These are phyloP conservation scores for Rhododendron williamsianum DNA, from an alignment of 148 eudicot species.

Conservation along the genomic window DNA sequence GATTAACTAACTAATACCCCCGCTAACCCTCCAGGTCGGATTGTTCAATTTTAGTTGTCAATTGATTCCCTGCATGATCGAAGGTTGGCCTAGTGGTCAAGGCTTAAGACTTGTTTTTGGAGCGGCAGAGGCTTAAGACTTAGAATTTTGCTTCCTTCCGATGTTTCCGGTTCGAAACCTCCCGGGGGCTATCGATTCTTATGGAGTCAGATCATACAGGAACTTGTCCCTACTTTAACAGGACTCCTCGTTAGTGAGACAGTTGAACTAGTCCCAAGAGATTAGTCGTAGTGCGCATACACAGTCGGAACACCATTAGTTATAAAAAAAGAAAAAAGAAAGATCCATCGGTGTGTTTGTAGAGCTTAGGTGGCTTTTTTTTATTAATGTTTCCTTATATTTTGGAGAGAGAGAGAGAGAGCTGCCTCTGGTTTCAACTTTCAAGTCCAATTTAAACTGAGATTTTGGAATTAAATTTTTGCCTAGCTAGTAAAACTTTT, in stretches of 20 bases:
- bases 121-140: conserved; percentile 4
- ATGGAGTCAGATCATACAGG: neutral
- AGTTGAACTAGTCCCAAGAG: neutral
- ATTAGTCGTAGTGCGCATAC: neutral
- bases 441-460: neutral
- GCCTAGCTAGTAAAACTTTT: neutral
- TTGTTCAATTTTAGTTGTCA: neutral
- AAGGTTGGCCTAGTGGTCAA: conserved; percentile 37
- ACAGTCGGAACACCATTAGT: conserved; percentile 24
- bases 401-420: neutral
- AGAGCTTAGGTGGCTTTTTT: neutral
- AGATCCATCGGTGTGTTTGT: neutral
- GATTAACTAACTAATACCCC: too few relatives aligned
- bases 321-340: neutral
- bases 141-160: neutral
- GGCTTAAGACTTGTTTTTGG: conserved; percentile 24
- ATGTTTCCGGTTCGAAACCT: conserved; percentile 7
- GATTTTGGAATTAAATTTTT: neutral
- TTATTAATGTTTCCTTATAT: neutral
- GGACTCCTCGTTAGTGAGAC: neutral
- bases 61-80: conserved; percentile 37
- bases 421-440: neutral
- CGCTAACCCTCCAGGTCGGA: neutral
- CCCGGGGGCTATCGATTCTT: conserved; percentile 1
- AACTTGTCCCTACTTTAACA: neutral